Conservation (phyloP, 352 stramenopile species). For the Aphanomyces cochlioides region DNA sequence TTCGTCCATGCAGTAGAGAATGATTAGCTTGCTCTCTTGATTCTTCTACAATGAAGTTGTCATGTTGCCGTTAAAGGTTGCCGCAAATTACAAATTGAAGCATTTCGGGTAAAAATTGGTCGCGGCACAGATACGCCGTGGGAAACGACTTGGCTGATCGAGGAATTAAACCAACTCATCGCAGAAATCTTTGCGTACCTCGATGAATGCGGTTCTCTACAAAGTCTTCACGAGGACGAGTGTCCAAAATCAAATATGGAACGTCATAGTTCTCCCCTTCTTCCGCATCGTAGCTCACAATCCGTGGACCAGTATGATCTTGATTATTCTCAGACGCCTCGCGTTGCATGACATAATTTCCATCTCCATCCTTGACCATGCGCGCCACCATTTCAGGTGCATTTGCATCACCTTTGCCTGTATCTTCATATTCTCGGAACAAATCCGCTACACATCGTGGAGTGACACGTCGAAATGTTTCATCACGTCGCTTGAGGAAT, state of each 20-base stretch:
- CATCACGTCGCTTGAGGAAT: conserved; percentile 75
- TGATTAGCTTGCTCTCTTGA: conserved; percentile 64
- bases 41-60: conserved; percentile 49
- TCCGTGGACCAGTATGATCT: conserved; percentile 41
- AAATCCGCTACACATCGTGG: conserved; percentile 64
- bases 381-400: conserved; percentile 64
- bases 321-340: conserved; percentile 51
- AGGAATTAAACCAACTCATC: background rate
- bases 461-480: conserved; percentile 72
- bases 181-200: background rate
- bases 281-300: conserved; percentile 74
- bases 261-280: conserved; percentile 73
- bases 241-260: conserved; percentile 72
- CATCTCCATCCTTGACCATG: conserved; percentile 66
- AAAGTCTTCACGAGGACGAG: conserved; percentile 64
- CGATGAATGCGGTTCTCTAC: conserved; percentile 62
- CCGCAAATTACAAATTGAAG: conserved; percentile 51
- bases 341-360: conserved; percentile 67
- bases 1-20: conserved; percentile 76
- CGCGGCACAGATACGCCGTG: conserved; percentile 51
- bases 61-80: background rate
- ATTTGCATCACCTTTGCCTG: conserved; percentile 34
- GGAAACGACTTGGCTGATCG: conserved; percentile 53
- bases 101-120: conserved; percentile 67
- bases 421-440: conserved; percentile 74